Evolutionary conservation across 2,329 filamentous ascomycete genomes (phyloP), one percentile per base, ranked within the genome.

Genomic region (Talaromyces piceae): DNA sequence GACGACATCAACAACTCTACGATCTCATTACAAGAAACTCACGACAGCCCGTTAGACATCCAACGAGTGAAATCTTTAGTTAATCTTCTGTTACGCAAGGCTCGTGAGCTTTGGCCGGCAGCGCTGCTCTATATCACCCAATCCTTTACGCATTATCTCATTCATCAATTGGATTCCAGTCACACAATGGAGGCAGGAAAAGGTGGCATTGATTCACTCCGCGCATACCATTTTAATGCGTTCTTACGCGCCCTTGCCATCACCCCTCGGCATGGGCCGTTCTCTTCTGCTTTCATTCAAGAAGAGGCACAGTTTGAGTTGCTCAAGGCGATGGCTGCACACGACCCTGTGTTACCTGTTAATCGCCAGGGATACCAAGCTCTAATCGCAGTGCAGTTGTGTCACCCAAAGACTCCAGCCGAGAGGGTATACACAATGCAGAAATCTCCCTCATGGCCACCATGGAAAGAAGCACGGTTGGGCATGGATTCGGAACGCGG

Each of bases 361-460:
- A 77, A 73, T n/a, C 69, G 75, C 46, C 66, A 70, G 59, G 82
- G 82, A 4, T 84, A 83, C 61, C 72, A 76, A 50, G 77, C 76
- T 25, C 68, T 84, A 13, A 66, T 75, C 28, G 71, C 72, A 2
- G 71, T 80, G n/a, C 81, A 84, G 58, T 65, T 84, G 11, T 74
- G 77, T 5, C 79, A 79, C 50, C 68, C 67, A 41, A 84, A 84
- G 62, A 82, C 79, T 1, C 31, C 58, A 0, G 65, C 68, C 25
- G 82, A 85, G 59, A 73, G 68, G 25, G 71, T 79, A 53, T 84
- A 80, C 74, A 80, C 80, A 2, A 67, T 72, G 41, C 67, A 83
- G 18, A 82, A 84, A 67, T 73, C 79, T 2, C 67, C 73, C 7
- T 80, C 78, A 6, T 85, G 82, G 82, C 82, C 82, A 12, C 82